Conservation (phyloP, 1,284 basidiomycete species). For the Fomitopsis palustris region DNA sequence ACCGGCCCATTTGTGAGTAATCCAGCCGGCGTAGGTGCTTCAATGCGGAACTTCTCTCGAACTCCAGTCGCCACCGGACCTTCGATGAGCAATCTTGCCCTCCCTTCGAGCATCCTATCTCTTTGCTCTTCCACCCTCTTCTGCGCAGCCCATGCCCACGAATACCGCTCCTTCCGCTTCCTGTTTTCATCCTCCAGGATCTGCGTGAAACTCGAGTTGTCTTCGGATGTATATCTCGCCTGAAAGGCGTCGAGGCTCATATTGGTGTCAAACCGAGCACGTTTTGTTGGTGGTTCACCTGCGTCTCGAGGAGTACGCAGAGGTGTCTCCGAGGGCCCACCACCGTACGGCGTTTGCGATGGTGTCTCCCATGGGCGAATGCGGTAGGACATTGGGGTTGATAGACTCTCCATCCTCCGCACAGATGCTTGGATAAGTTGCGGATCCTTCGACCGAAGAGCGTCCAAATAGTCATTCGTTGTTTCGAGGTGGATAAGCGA, state of each 20-base stretch:
- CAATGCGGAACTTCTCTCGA: conserved; percentile 62
- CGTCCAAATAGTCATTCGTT: conserved; percentile 82
- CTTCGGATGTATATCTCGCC: conserved; percentile 88
- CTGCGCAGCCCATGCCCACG: conserved; percentile 93
- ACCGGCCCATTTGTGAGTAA: conserved; percentile 45
- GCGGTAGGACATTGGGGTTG: conserved; percentile 45
- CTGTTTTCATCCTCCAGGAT: conserved; percentile 88
- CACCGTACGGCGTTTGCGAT: conserved; percentile 62
- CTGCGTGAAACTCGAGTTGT: conserved; percentile 91
- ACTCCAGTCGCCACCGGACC: conserved; percentile 61
- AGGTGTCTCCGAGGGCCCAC: conserved; percentile 65
- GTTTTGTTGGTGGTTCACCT: conserved; percentile 45
- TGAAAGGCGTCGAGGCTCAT: conserved; percentile 85
- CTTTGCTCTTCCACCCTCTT: conserved; percentile 66
- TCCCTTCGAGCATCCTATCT: conserved; percentile 56
- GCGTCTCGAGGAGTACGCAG: conserved; percentile 39
- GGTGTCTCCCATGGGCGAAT: conserved; percentile 48
- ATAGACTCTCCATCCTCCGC: conserved; percentile 64
- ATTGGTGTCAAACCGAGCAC: conserved; percentile 51
- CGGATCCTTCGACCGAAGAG: conserved; percentile 70
- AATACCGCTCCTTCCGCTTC: conserved; percentile 72
- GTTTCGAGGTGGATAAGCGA: conserved; percentile 85
- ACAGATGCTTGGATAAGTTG: conserved; percentile 71
- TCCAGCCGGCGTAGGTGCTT: conserved; percentile 49
- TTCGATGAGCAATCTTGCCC: conserved; percentile 68